Evolutionary conservation across 1,284 basidiomycete species (phyloP).

Genomic region (Fistulina hepatica): DNA sequence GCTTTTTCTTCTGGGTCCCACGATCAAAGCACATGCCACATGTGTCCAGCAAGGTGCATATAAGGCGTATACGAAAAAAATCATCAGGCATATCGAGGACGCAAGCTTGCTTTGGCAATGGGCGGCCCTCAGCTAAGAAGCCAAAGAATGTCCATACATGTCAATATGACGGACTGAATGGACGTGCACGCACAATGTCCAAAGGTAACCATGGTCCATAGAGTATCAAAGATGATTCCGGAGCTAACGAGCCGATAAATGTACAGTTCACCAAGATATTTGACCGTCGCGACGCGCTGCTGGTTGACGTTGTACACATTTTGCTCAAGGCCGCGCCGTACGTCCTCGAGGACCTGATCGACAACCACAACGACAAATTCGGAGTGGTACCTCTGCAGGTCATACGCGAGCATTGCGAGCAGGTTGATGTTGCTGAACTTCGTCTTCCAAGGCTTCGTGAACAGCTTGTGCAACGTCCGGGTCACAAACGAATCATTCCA

Average conservation of each 20-base stretch:
- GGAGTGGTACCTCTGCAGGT: constrained; percentile 86
- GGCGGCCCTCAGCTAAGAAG: constrained; percentile 71
- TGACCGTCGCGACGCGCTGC: constrained; percentile 80
- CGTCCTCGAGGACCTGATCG: constrained; percentile 90
- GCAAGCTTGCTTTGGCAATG: constrained; percentile 69
- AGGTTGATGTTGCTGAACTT: constrained; percentile 85
- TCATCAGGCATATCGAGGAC: constrained; percentile 88
- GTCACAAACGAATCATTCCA: constrained; percentile 73
- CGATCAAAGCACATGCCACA: constrained; percentile 98
- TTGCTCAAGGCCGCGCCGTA: constrained; percentile 83
- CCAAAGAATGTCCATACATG: constrained; percentile 8
- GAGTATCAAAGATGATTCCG: constrained; percentile 81
- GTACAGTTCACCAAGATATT: constrained; percentile 94
- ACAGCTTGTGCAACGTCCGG: constrained; percentile 60
- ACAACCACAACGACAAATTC: constrained; percentile 83
- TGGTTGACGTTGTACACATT: constrained; percentile 96
- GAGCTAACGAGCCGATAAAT: constrained; percentile 93
- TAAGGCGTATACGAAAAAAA: constrained; percentile 87
- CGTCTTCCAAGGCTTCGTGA: constrained; percentile 95
- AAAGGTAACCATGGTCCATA: constrained; percentile 95
- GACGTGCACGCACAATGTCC: constrained; percentile 71
- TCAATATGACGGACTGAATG: constrained; percentile 1
- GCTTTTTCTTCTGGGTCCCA: constrained; percentile 80
- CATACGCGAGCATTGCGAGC: constrained; percentile 90
- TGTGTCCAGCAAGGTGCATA: constrained; percentile 88